Base-by-base conservation (phyloP, 495 filamentous ascomycete genomes). In the Penicillium antarcticum region DNA sequence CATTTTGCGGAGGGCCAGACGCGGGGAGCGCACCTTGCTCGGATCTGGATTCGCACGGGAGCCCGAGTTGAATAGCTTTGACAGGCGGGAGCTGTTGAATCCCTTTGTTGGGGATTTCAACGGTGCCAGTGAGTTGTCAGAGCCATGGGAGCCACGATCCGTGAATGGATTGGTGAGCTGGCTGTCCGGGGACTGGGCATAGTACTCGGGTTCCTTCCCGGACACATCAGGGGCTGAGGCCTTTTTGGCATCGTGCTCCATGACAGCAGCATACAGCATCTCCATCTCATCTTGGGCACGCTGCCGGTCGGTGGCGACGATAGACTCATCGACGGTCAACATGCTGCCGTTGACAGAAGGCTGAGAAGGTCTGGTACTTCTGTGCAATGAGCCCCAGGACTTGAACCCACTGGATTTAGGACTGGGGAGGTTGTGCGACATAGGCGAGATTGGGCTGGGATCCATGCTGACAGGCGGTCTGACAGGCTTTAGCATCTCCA, bases 261-360 rank as follows among this genome's bases (percentile, higher is more conserved):
- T 87, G 52, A 96, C 91, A 38, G 91, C 86, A 42, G 83, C 88
- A 64, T 97, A 97, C 58, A 97, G 82, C 66, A 88, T 84, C 63
- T 94, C 90, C 72, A 97, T 84, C 63, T 95, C 85, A 51, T 81
- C 75, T 63, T 92, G 85, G 62, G 86, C 82, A 66, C 83, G 80
- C 54, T 77, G 80, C 53, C 80, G 81, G 70, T 96, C 89, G 51
- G 77, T 75, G 32, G 85, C 80, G 23, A 96, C 79, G 24, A 95
- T 80, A 37, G 79, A 79, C 45, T 85, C 81, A 66, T 97, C 91
- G 46, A 96, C 84, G 10, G 80, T 84, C 24, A 73, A 67, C 45
- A 81, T 74, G 48, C 79, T 84, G 55, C 68, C 64, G 66, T 72
- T 73, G 46, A 63, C 65, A 43, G 69, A 74, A 42, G 59, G 56